Conservation (phyloP, 1,284 basidiomycete genomes). For the Schizophyllum amplum region DNA sequence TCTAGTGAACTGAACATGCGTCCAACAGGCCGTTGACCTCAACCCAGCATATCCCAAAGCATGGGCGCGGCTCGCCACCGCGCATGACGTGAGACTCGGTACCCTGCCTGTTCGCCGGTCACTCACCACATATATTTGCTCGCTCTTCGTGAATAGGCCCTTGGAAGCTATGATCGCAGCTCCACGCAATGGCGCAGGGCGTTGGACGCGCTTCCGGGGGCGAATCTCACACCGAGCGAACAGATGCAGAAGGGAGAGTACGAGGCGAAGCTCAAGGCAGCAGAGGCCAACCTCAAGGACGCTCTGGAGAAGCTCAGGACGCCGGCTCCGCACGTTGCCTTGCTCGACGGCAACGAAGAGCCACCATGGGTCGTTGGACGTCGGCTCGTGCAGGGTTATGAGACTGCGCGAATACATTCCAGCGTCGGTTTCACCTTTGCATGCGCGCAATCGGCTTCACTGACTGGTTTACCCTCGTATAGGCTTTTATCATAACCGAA, state of each 20-base stretch:
- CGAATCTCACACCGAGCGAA: constrained; percentile 7
- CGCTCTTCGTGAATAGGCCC: too few species aligned
- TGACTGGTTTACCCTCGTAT: too few species aligned
- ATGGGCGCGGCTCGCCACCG: constrained; percentile 24
- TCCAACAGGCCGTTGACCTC: constrained; percentile 22
- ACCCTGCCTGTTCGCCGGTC: not conserved
- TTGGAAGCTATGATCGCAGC: not conserved
- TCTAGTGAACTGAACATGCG: not conserved
- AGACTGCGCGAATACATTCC: not conserved
- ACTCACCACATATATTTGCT: not conserved
- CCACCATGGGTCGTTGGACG: constrained; percentile 7
- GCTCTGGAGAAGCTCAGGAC: not conserved
- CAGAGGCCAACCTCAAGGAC: not conserved
- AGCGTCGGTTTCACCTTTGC: not conserved
- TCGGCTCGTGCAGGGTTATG: not conserved
- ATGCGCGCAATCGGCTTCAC: too few species aligned
- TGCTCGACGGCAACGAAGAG: not conserved
- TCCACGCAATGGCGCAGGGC: constrained; percentile 6
- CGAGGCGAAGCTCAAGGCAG: constrained; percentile 3
- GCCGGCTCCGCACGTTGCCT: not conserved
- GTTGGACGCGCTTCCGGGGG: constrained; percentile 9
- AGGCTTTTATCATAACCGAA: too few species aligned
- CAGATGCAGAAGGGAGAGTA: constrained; percentile 11
- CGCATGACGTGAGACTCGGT: constrained; percentile 23
- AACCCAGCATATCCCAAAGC: constrained; percentile 29